Conservation (phyloP, 2,329 filamentous ascomycete species). For the Aquanectria penicillioides region DNA sequence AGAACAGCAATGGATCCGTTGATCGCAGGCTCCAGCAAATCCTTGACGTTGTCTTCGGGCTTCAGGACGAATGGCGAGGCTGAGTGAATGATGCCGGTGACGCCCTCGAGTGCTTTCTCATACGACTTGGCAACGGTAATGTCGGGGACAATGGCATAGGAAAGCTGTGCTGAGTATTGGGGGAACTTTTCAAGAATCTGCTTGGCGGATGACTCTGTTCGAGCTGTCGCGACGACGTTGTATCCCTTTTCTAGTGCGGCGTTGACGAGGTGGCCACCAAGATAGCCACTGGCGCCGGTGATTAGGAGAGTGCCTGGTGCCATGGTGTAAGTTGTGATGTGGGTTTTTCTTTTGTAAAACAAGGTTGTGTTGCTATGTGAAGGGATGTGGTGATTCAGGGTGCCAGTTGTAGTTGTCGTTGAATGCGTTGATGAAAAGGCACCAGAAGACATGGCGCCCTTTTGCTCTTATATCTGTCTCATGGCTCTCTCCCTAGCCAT, state of each 20-base stretch:
- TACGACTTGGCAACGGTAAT: slow-evolving; percentile 8
- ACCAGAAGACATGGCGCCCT: no score
- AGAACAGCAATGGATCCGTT: slow-evolving; percentile 62
- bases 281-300: slow-evolving; percentile 17
- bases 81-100: slow-evolving; percentile 71
- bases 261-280: slow-evolving; percentile 14
- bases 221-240: slow-evolving; percentile 13
- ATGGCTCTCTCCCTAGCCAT: no score
- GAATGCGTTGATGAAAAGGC: no score
- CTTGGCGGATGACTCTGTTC: slow-evolving; percentile 17
- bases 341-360: neutral
- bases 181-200: slow-evolving; percentile 8
- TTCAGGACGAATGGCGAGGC: slow-evolving; percentile 79
- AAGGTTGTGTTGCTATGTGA: no score
- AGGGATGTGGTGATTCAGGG: no score
- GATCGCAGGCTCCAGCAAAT: slow-evolving; percentile 66
- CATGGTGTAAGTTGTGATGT: neutral
- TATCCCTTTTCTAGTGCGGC: slow-evolving; percentile 13
- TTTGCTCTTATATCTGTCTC: no score
- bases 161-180: slow-evolving; percentile 9
- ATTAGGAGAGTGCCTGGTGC: slow-evolving; percentile 4
- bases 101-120: slow-evolving; percentile 35
- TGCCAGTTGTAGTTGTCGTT: no score
- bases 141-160: slow-evolving; percentile 20
- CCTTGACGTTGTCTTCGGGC: slow-evolving; percentile 53